phyloP scores from a whole-genome alignment of 306 rosid species.

The Adenanthera pavonina region DNA sequence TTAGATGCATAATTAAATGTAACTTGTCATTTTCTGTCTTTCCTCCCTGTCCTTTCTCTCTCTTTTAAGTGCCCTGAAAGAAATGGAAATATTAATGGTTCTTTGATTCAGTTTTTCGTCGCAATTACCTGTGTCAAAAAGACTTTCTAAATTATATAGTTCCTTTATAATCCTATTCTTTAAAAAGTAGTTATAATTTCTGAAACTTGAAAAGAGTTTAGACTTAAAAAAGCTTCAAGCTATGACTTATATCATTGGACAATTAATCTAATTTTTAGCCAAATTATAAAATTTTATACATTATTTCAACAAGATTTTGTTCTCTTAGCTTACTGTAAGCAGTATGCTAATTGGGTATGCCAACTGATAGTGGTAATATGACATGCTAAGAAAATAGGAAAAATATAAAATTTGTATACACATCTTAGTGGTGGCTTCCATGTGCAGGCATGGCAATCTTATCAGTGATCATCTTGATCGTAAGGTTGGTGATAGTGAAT shows the following conservation, averaged over 20 bases:
- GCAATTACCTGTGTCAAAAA: neutral
- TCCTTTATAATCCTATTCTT: neutral
- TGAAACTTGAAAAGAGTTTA: neutral
- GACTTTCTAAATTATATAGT: neutral
- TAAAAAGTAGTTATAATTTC: neutral
- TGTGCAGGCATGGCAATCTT: too few relatives aligned
- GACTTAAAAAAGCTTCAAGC: neutral
- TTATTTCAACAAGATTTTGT: neutral
- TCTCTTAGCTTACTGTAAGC: neutral
- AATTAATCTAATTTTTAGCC: neutral
- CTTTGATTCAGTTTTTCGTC: conserved; percentile 4
- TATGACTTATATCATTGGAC: neutral
- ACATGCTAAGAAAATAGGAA: too few relatives aligned
- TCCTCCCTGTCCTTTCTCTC: neutral
- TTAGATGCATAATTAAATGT: conserved; percentile 5
- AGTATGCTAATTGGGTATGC: neutral
- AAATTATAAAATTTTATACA: neutral
- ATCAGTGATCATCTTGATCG: too few relatives aligned
- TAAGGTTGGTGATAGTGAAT: too few relatives aligned
- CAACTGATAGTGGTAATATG: neutral
- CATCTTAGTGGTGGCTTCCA: too few relatives aligned
- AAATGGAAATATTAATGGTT: neutral
- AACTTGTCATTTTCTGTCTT: conserved; percentile 2
- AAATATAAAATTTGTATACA: too few relatives aligned
- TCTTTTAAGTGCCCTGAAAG: neutral